These are phyloP conservation scores for Mangifera indica DNA, from an alignment of 345 rosid species.

Conservation along the genomic window DNA sequence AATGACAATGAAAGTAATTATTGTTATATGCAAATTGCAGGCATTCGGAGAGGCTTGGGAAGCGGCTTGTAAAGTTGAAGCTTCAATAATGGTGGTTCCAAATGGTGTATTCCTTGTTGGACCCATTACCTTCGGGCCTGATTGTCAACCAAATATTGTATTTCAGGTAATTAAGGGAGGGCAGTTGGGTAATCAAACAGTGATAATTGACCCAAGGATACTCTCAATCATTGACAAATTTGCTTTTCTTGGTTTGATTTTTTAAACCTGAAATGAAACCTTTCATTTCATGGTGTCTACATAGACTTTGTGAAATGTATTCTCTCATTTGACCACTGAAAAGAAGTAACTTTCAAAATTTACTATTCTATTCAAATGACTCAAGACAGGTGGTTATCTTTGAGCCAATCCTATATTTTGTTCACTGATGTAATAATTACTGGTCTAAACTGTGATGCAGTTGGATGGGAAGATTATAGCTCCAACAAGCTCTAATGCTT, in stretches of 20 bases:
- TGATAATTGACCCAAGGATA: background rate
- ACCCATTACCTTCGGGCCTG: conserved; percentile 69
- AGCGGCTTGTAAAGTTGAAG: conserved; percentile 63
- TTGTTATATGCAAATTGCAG: conserved; percentile 30
- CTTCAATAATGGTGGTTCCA: conserved; percentile 65
- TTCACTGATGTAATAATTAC: no score
- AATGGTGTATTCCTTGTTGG: conserved; percentile 70
- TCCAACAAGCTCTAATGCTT: conserved; percentile 55
- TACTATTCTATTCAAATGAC: no score
- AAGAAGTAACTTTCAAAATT: no score
- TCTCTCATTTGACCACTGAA: no score
- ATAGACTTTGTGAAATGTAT: background rate
- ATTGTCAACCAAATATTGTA: conserved; percentile 51
- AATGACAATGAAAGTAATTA: background rate
- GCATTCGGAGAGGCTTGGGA: conserved; percentile 78
- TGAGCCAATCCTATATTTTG: no score
- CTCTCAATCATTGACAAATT: no score
- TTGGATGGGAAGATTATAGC: conserved; percentile 83
- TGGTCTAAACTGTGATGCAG: conserved; percentile 30
- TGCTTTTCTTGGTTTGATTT: background rate
- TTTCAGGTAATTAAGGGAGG: conserved; percentile 50
- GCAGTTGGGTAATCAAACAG: background rate
- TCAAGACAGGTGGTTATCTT: no score
- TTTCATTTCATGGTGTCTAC: background rate
- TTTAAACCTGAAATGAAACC: no score